Evolutionary conservation across 495 filamentous ascomycete genomes (phyloP).

Genomic region (Tuber borchii): DNA sequence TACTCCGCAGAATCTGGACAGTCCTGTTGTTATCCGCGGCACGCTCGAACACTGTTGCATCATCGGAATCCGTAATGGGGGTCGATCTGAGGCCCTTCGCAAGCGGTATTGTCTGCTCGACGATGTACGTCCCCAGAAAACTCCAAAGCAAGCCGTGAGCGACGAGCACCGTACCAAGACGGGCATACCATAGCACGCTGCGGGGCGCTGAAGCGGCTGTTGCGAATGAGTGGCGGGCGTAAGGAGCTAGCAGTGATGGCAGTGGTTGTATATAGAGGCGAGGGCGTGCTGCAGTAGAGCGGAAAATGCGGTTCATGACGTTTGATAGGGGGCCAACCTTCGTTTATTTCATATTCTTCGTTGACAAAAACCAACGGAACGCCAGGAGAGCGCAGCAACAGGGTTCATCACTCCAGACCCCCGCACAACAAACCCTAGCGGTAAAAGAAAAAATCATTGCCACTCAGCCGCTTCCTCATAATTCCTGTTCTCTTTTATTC

Average conservation of each 20-base stretch:
- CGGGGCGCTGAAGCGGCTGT: background rate
- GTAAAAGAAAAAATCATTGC: no score
- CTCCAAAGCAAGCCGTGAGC: constrained; percentile 25
- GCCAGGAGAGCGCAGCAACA: no score
- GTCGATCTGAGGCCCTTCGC: constrained; percentile 15
- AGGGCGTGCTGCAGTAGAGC: background rate
- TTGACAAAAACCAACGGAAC: no score
- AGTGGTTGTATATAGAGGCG: background rate
- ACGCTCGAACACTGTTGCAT: constrained; percentile 15
- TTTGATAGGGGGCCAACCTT: background rate
- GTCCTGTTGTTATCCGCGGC: constrained; percentile 18
- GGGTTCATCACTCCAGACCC: no score
- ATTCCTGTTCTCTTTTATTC: no score
- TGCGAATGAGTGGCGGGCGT: background rate
- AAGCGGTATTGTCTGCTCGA: constrained; percentile 23
- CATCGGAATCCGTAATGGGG: constrained; percentile 3
- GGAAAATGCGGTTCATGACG: background rate
- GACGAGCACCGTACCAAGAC: constrained; percentile 11
- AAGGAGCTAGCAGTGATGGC: background rate
- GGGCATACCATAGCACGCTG: constrained; percentile 12
- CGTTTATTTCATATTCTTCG: no score
- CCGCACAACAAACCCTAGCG: no score
- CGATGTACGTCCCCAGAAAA: constrained; percentile 19
- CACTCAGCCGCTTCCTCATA: no score
- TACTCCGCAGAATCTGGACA: constrained; percentile 19